These are phyloP conservation scores for Lactarius quietus DNA, from an alignment of 768 basidiomycete genomes.

Conservation along the genomic window DNA sequence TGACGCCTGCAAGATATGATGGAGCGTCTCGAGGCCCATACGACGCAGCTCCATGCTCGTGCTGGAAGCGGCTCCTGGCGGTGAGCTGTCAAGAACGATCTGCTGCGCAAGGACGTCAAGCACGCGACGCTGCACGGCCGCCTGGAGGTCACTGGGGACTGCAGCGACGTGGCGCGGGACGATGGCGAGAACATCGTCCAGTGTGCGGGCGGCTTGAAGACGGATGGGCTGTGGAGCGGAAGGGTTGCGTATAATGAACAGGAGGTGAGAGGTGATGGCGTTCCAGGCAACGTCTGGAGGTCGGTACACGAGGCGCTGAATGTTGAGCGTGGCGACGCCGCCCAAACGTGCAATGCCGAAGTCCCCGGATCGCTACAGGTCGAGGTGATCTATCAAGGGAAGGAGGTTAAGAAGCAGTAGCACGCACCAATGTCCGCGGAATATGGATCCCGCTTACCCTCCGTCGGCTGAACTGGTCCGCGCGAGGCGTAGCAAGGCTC, in stretches of 20 bases:
- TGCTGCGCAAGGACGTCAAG: slow-evolving; percentile 81
- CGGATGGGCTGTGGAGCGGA: slow-evolving; percentile 75
- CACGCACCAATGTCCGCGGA: slow-evolving; percentile 68
- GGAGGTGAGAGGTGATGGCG: slow-evolving; percentile 71
- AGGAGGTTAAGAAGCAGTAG: background rate
- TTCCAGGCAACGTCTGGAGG: slow-evolving; percentile 84
- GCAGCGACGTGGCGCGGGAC: slow-evolving; percentile 69
- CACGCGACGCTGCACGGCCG: slow-evolving; percentile 73
- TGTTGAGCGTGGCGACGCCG: slow-evolving; percentile 74
- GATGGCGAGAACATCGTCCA: slow-evolving; percentile 78
- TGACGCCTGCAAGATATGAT: slow-evolving; percentile 85
- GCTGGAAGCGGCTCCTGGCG: slow-evolving; percentile 34
- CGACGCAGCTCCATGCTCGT: slow-evolving; percentile 72
- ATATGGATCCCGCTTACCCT: slow-evolving; percentile 83
- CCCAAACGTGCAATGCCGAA: slow-evolving; percentile 91
- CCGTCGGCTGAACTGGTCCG: slow-evolving; percentile 54
- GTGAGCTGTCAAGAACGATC: slow-evolving; percentile 44
- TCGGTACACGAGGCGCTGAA: slow-evolving; percentile 80
- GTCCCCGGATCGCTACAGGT: slow-evolving; percentile 72
- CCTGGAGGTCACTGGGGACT: slow-evolving; percentile 54
- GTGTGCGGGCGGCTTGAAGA: slow-evolving; percentile 81
- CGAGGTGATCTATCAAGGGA: background rate
- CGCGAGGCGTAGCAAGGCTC: slow-evolving; percentile 41
- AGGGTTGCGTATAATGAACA: slow-evolving; percentile 66
- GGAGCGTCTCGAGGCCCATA: slow-evolving; percentile 86